These are phyloP conservation scores for Pseudocercospora musae DNA, from an alignment of 2,329 filamentous ascomycete genomes.

Conservation along the genomic window DNA sequence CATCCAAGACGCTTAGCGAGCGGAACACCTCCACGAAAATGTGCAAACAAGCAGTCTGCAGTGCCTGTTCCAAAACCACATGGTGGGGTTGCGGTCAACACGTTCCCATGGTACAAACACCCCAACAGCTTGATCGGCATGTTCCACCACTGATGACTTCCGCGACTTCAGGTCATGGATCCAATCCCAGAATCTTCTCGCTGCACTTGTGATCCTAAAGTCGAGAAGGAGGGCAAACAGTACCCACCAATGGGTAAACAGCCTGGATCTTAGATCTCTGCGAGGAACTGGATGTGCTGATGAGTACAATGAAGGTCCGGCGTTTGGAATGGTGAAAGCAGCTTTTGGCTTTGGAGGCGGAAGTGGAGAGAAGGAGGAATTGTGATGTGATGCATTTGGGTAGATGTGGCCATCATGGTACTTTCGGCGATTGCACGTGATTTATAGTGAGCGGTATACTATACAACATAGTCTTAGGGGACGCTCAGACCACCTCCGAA, in stretches of 20 bases:
- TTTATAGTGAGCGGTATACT: not conserved
- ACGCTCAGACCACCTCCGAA: too few species aligned
- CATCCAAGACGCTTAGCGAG: too few species aligned
- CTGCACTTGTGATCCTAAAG: slow-evolving; percentile 63
- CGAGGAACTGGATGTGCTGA: not conserved
- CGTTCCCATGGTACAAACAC: slow-evolving; percentile 34
- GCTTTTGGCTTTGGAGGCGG: slow-evolving; percentile 28
- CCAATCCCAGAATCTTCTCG: slow-evolving; percentile 55
- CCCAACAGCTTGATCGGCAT: not conserved
- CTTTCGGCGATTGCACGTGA: slow-evolving; percentile 4
- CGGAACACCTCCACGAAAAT: slow-evolving; percentile 40
- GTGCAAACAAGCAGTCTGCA: slow-evolving; percentile 64
- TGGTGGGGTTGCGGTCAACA: slow-evolving; percentile 37
- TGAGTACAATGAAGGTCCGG: slow-evolving; percentile 24
- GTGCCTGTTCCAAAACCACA: slow-evolving; percentile 47
- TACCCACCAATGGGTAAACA: slow-evolving; percentile 61
- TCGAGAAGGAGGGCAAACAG: slow-evolving; percentile 58
- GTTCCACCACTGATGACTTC: not conserved
- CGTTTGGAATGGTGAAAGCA: slow-evolving; percentile 32
- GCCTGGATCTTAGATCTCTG: slow-evolving; percentile 15
- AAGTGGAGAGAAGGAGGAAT: slow-evolving; percentile 22
- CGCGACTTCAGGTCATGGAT: slow-evolving; percentile 54
- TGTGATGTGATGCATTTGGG: slow-evolving; percentile 21
- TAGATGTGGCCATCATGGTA: slow-evolving; percentile 12
- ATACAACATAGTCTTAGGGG: too few species aligned